These are phyloP conservation scores for Lobulomyces angularis DNA, from an alignment of 192 early-diverging fungal species.

Conservation along the genomic window DNA sequence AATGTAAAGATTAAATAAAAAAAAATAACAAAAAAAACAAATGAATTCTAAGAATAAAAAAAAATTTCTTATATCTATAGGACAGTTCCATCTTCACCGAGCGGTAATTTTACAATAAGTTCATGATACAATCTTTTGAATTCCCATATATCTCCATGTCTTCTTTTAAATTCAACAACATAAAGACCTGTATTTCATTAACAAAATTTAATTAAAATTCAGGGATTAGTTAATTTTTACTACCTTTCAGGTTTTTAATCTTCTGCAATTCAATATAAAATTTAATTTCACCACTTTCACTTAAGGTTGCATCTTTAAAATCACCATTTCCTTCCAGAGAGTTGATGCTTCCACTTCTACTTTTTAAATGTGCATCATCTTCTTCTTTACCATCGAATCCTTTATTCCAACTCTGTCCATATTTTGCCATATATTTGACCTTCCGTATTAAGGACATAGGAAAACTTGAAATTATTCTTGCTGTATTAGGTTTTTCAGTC, in stretches of 20 bases:
- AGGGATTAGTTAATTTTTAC: no score
- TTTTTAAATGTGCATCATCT: background rate
- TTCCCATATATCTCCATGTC: conserved; percentile 38
- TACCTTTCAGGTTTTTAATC: conserved; percentile 74
- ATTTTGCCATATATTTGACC: conserved; percentile 19
- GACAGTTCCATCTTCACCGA: no score
- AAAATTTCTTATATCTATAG: no score
- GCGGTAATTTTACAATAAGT: conserved; percentile 12
- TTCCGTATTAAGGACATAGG: conserved; percentile 22
- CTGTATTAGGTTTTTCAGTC: no score
- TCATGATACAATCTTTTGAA: conserved; percentile 37
- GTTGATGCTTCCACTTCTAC: conserved; percentile 10
- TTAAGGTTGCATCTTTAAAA: background rate
- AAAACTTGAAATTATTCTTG: conserved; percentile 27
- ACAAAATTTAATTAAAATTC: no score
- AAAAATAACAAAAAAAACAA: no score
- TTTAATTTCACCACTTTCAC: conserved; percentile 65
- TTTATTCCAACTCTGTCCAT: conserved; percentile 20
- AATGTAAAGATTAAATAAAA: no score
- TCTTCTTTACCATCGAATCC: conserved; percentile 16
- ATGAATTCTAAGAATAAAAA: no score
- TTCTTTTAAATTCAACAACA: conserved; percentile 39
- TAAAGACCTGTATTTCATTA: no score
- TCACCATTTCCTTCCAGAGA: background rate
- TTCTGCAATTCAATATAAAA: conserved; percentile 80